Percentiles rank a stretch among this genome's conserved stretches.
Evolutionary conservation across 176 grass and related monocot genomes (phyloP).

Genomic region (Rhynchospora tenuis): DNA sequence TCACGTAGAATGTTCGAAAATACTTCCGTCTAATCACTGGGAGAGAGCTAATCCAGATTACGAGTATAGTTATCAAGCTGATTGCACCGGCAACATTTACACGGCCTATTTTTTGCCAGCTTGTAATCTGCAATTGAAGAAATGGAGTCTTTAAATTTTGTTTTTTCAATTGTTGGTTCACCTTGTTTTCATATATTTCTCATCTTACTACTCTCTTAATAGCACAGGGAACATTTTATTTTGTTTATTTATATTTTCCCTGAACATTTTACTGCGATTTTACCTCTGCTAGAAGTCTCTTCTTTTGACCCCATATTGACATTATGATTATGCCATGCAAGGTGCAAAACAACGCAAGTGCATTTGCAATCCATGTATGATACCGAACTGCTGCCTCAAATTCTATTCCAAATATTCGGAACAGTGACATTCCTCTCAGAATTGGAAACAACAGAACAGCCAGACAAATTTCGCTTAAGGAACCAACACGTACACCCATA

Average conservation of each 20-base stretch:
- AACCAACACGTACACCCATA: conserved; percentile 32
- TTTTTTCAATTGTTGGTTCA: neutral
- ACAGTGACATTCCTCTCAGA: conserved; percentile 41
- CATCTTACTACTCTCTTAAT: neutral
- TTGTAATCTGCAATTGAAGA: conserved; percentile 34
- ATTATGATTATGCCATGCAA: conserved; percentile 40
- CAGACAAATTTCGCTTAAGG: conserved; percentile 34
- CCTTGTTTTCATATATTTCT: neutral
- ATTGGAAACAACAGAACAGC: conserved; percentile 32
- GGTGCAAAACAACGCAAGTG: conserved; percentile 22
- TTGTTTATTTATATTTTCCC: neutral
- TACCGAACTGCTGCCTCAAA: conserved; percentile 43
- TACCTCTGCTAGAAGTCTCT: conserved; percentile 32
- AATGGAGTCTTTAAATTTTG: neutral
- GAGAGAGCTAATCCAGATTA: conserved; percentile 46
- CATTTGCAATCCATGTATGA: conserved; percentile 44
- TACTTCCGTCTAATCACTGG: conserved; percentile 33
- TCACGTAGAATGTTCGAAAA: conserved; percentile 35
- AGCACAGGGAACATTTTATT: neutral
- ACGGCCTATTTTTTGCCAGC: conserved; percentile 29
- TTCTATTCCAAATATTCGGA: conserved; percentile 30
- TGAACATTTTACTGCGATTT: neutral
- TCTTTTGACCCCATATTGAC: conserved; percentile 36
- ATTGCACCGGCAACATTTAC: conserved; percentile 41
- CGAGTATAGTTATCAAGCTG: conserved; percentile 22